Evolutionary conservation across 129 eudicot species (phyloP).

Genomic region (Flaveria ramosissima): DNA sequence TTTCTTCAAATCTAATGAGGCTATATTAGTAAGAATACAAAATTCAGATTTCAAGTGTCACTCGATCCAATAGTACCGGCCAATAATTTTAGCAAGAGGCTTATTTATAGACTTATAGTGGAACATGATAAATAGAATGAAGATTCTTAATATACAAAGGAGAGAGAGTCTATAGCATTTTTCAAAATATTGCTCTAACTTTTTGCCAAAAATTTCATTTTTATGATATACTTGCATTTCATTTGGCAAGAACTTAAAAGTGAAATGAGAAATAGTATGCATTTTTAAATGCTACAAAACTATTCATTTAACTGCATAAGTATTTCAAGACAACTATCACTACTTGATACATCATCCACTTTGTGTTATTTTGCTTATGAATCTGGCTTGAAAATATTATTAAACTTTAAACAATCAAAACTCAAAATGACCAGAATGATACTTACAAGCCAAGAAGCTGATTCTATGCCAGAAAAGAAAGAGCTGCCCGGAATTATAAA

Average conservation of each 20-base stretch:
- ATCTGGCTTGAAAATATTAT: neutral
- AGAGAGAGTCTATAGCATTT: neutral
- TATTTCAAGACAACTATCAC: neutral
- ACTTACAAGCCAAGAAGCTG: slow-evolving; percentile 87
- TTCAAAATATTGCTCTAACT: no score
- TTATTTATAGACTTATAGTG: neutral
- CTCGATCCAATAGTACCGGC: neutral
- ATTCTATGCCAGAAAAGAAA: slow-evolving; percentile 82
- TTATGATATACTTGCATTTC: no score
- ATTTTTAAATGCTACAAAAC: no score
- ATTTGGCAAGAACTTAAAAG: no score
- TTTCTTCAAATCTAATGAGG: slow-evolving; percentile 1
- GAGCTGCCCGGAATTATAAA: slow-evolving; percentile 78
- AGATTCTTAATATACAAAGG: neutral
- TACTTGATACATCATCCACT: no score
- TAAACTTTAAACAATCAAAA: neutral
- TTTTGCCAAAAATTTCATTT: no score
- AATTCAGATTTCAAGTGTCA: neutral
- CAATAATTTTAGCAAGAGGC: neutral
- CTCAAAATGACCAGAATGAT: neutral
- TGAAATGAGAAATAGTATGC: no score
- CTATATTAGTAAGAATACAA: neutral
- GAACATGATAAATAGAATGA: neutral
- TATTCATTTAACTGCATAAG: no score
- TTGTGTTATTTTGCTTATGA: neutral